These are phyloP conservation scores for Rhizophora mangle DNA, from an alignment of 345 rosid species.

Conservation along the genomic window DNA sequence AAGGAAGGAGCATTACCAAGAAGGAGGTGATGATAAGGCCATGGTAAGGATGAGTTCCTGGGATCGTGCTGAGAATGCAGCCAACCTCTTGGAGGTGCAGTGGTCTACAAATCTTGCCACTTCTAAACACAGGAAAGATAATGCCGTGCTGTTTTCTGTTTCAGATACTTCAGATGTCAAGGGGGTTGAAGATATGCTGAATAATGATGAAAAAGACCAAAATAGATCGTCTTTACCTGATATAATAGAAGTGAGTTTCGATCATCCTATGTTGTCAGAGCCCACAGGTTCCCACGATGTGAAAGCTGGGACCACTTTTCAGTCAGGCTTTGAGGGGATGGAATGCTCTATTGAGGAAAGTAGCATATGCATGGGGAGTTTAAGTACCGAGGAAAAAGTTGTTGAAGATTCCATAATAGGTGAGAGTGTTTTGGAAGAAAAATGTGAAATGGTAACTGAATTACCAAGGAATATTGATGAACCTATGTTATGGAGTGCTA, in stretches of 20 bases:
- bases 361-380: conserved; percentile 16
- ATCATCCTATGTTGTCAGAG: conserved; percentile 10
- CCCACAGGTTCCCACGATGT: conserved; percentile 21
- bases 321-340: conserved; percentile 20
- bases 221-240: conserved; percentile 15
- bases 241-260: conserved; percentile 14
- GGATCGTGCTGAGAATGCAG: conserved; percentile 86
- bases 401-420: conserved; percentile 24
- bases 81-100: conserved; percentile 74
- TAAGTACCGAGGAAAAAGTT: conserved; percentile 22
- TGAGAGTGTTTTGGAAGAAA: conserved; percentile 28
- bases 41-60: conserved; percentile 45
- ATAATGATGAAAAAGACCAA: conserved; percentile 17
- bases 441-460: conserved; percentile 22
- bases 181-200: conserved; percentile 15
- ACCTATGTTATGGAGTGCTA: conserved; percentile 10
- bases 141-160: conserved; percentile 20
- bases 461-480: conserved; percentile 20
- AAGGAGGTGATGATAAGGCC: conserved; percentile 29
- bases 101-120: conserved; percentile 83
- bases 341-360: conserved; percentile 26
- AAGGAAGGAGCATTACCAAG: conserved; percentile 34
- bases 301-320: conserved; percentile 15
- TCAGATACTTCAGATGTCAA: conserved; percentile 15
- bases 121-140: conserved; percentile 34